Evolutionary conservation across 805 yeast species (phyloP).

Genomic region (Priceomyces melissophilus): DNA sequence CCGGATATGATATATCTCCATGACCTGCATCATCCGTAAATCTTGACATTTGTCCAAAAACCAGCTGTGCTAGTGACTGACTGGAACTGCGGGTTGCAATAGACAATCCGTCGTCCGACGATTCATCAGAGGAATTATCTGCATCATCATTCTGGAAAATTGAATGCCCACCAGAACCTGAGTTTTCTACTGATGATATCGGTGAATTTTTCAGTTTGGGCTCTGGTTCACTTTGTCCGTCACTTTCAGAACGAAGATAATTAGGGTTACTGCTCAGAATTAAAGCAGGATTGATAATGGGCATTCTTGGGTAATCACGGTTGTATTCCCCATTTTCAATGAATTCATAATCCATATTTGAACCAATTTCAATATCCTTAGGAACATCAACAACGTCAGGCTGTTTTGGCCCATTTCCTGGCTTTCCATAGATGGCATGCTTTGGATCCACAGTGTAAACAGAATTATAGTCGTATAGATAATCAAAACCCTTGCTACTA

Average conservation of each 20-base stretch:
- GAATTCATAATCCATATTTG: constrained; percentile 36
- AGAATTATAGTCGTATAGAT: constrained; percentile 75
- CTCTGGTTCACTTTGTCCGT: background rate
- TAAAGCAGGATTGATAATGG: constrained; percentile 23
- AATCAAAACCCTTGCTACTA: constrained; percentile 64
- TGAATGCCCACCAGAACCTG: constrained; percentile 5
- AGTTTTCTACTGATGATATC: constrained; percentile 16
- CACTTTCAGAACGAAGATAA: background rate
- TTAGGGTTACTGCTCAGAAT: constrained; percentile 10
- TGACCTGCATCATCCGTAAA: constrained; percentile 12
- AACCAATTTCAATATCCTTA: constrained; percentile 41
- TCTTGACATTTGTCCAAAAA: constrained; percentile 23
- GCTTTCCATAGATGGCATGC: constrained; percentile 35
- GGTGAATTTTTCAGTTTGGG: constrained; percentile 12
- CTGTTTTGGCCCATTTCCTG: constrained; percentile 20
- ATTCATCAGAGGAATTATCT: constrained; percentile 22
- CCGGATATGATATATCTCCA: constrained; percentile 12
- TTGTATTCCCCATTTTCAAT: constrained; percentile 23
- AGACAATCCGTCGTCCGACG: constrained; percentile 34
- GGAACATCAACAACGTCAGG: constrained; percentile 47
- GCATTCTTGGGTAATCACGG: constrained; percentile 15
- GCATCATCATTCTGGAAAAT: constrained; percentile 13
- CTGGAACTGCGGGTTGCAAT: constrained; percentile 38
- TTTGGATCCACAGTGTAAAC: constrained; percentile 59
- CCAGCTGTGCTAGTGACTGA: constrained; percentile 42